These are phyloP conservation scores for Microdochium bolleyi DNA, from an alignment of 2,329 filamentous ascomycete species.

Conservation along the genomic window DNA sequence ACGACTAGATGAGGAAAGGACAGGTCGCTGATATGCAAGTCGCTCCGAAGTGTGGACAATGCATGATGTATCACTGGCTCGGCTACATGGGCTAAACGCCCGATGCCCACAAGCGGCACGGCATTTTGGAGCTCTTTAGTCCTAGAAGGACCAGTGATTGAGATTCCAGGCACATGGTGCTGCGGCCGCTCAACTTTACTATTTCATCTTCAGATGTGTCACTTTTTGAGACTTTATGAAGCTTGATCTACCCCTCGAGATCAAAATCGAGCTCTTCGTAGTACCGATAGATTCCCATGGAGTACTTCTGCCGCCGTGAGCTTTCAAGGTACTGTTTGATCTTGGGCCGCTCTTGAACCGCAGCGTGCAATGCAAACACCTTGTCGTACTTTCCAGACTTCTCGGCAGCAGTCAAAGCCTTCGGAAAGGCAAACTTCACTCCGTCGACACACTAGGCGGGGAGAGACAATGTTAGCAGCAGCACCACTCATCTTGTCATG, in stretches of 20 bases:
- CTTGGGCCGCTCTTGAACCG: conserved; percentile 52
- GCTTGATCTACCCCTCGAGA: conserved; percentile 1
- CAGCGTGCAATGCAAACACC: conserved; percentile 57
- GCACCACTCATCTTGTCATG: not conserved
- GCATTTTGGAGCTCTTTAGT: too few relatives aligned
- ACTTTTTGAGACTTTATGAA: not conserved
- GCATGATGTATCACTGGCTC: too few relatives aligned
- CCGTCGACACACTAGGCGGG: conserved; percentile 43
- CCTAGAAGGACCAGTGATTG: too few relatives aligned
- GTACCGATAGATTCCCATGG: conserved; percentile 59
- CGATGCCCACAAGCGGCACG: too few relatives aligned
- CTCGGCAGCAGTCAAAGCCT: conserved; percentile 48
- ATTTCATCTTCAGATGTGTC: not conserved
- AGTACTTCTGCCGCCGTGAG: conserved; percentile 52
- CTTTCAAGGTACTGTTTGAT: conserved; percentile 65
- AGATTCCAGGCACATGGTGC: too few relatives aligned
- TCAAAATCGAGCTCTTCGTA: conserved; percentile 61
- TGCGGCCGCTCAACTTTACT: too few relatives aligned
- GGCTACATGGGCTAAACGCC: too few relatives aligned
- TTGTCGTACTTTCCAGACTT: conserved; percentile 46
- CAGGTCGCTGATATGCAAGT: too few relatives aligned
- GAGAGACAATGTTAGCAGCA: not conserved
- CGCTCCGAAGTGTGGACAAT: too few relatives aligned
- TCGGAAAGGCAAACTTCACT: conserved; percentile 60
- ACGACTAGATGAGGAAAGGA: too few relatives aligned